Conservation (phyloP, 192 early-diverging fungal species). For the Backusella parvicylindrica region DNA sequence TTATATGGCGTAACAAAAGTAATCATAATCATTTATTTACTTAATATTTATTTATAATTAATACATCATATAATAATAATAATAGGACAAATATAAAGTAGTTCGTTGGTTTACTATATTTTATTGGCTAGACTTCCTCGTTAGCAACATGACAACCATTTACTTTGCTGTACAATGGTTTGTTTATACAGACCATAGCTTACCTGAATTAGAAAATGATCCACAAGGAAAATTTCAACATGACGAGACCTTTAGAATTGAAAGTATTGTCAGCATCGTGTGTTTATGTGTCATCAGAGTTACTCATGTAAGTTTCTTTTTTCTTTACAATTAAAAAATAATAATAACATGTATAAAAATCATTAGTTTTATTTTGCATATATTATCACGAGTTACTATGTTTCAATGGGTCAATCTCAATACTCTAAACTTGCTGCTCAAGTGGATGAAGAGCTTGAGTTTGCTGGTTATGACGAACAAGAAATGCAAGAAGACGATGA, state of each 20-base stretch:
- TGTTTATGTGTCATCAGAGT: conserved; percentile 22
- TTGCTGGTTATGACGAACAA: conserved; percentile 6
- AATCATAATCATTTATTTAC: background rate
- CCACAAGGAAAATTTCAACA: conserved; percentile 12
- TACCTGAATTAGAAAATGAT: conserved; percentile 18
- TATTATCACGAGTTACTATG: conserved; percentile 15
- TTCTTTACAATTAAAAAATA: background rate
- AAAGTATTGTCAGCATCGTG: conserved; percentile 29
- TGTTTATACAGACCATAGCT: conserved; percentile 32
- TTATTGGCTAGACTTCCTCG: conserved; percentile 35
- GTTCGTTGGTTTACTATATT: conserved; percentile 24
- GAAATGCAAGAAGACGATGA: background rate
- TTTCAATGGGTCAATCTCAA: background rate
- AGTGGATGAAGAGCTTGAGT: conserved; percentile 3
- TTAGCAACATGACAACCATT: conserved; percentile 21
- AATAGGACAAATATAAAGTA: conserved; percentile 15
- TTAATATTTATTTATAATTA: background rate
- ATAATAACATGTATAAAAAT: background rate
- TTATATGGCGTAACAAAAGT: conserved; percentile 33
- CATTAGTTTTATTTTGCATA: conserved; percentile 25
- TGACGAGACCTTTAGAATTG: conserved; percentile 22
- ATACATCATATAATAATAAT: background rate
- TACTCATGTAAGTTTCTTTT: conserved; percentile 19
- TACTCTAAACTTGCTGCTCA: conserved; percentile 5
- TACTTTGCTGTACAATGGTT: conserved; percentile 33